Percentiles rank a stretch among this genome's conserved stretches.
Conservation (phyloP, 352 stramenopile species). For the Blastocystis sp. region DNA sequence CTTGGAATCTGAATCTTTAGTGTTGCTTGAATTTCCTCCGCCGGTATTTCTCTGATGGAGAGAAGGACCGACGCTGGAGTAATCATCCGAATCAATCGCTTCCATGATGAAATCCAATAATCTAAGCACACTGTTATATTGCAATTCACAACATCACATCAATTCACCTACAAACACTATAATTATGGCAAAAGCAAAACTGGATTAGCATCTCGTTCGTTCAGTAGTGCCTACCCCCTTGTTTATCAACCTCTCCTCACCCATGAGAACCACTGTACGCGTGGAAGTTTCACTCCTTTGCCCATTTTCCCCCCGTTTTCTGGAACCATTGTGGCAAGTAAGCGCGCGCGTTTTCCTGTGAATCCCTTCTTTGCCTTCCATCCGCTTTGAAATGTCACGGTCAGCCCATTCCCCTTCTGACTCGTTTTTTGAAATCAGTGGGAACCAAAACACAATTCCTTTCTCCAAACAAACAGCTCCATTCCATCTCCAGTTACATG, state of each 20-base stretch:
- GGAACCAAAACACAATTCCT: conserved; percentile 9
- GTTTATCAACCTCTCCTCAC: neutral
- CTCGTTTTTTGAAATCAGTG: neutral
- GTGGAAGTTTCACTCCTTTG: neutral
- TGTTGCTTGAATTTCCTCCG: neutral
- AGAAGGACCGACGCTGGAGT: conserved; percentile 22
- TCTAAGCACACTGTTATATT: neutral
- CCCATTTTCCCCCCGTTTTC: neutral
- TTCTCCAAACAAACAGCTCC: conserved; percentile 8
- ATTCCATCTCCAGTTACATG: conserved; percentile 38
- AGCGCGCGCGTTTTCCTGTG: neutral
- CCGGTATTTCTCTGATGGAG: neutral
- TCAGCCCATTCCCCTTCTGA: no score
- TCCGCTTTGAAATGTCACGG: no score
- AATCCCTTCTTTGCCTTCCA: neutral
- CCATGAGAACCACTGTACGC: conserved; percentile 35
- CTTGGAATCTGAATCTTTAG: conserved; percentile 9
- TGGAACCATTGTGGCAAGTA: conserved; percentile 18
- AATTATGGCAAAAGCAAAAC: conserved; percentile 44
- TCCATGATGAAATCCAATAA: conserved; percentile 55
- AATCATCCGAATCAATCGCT: conserved; percentile 56
- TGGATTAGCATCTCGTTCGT: conserved; percentile 49
- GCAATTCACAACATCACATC: neutral
- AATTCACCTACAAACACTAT: conserved; percentile 53
- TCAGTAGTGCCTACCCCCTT: neutral